Base-by-base conservation (phyloP, 805 yeast species). In the Diddensiella caesifluorescens region DNA sequence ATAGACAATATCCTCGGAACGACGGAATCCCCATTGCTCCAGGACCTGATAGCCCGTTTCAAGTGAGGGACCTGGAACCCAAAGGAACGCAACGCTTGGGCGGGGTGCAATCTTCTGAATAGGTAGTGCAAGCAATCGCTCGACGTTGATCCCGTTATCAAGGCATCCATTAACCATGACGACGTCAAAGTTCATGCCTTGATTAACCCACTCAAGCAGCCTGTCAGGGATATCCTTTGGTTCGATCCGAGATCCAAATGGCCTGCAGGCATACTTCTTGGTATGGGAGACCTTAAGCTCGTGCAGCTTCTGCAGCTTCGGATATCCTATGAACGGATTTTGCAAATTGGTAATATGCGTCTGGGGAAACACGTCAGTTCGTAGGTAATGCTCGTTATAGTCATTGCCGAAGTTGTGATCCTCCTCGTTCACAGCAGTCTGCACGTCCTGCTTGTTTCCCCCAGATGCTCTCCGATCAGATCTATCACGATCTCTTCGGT, bases 161-260 rank as follows among this genome's bases (percentile, higher is more conserved):
- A 82, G 74, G 38, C 90, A 67, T 2, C 92, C 90, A 1, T 95
- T 95, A 41, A 89, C 77, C 95, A 90, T 86, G 10, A 90, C 83
- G 7, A 87, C 95, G 58, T 89, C 96, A 61, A 89, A 90, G 46
- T 75, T 76, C 28, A 84, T 55, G 5, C 73, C 75, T 15, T 66
- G 65, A 13, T 63, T 60, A 23, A 77, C 75, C 94, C 95, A 83
- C 16, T 60, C 56, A 44, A 74, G 71, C 44, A 89, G 64, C 0
- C 73, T 70, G 1, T 73, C 72, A 4, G 77, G 67, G 60, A 87
- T 78, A 40, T 74, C 64, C 23, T 72, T 71, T 7, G 68, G 66
- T 12, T 66, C 61, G 2, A 75, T 73, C 34, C 82, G 68, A 5
- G 72, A 69, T 0, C 95, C 95, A 53, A 71, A 82, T 0, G 94